Evolutionary conservation across 208 protist species (phyloP).

Genomic region (Trypanosoma platydactyli): DNA sequence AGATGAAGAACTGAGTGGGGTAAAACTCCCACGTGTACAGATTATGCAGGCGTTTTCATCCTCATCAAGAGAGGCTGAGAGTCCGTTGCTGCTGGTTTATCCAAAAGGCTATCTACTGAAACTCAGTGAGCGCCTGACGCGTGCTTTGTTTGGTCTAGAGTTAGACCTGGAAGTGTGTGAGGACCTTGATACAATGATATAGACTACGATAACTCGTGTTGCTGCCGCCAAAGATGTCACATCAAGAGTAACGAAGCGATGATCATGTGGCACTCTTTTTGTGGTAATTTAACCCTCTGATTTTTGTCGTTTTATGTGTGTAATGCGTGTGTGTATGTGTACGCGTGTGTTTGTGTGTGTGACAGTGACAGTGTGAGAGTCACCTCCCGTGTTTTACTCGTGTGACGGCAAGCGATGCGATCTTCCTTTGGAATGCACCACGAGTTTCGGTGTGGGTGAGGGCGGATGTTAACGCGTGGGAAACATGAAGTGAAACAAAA

Average conservation of each 20-base stretch:
- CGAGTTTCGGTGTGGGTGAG: neutral
- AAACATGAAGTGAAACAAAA: neutral
- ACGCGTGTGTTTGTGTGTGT: neutral
- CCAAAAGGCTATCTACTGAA: conserved; percentile 64
- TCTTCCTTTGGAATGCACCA: neutral
- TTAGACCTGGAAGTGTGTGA: conserved; percentile 76
- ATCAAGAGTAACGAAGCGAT: neutral
- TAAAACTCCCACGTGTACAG: neutral
- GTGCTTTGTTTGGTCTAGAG: conserved; percentile 56
- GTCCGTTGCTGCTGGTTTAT: conserved; percentile 41
- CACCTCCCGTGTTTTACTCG: neutral
- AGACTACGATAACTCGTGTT: neutral
- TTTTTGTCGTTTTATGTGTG: neutral
- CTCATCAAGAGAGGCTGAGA: conserved; percentile 10
- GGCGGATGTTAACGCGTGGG: neutral
- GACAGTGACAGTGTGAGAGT: neutral
- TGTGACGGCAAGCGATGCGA: no score
- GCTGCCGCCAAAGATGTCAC: neutral
- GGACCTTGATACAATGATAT: conserved; percentile 51
- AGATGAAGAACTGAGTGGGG: neutral
- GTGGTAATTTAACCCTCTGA: neutral
- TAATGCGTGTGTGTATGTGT: neutral
- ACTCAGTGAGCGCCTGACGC: conserved; percentile 60
- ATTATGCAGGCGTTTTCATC: neutral
- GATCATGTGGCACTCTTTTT: neutral